Evolutionary conservation across 2,329 filamentous ascomycete genomes (phyloP).

Genomic region (Neofusicoccum sp.): DNA sequence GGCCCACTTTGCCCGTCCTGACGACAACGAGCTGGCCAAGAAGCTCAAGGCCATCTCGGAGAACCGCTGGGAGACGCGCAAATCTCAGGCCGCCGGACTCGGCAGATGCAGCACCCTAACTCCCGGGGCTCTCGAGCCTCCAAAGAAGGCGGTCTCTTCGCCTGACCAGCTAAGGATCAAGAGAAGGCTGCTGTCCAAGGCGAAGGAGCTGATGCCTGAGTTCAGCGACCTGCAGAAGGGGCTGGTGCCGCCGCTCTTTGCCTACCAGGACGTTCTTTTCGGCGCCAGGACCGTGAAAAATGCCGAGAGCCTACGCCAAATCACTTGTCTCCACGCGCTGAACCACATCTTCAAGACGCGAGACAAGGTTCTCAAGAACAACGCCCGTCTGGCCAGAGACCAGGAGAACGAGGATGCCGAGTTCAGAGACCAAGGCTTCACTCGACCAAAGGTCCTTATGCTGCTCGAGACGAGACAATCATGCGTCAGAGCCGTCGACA

Average conservation of each 20-base stretch:
- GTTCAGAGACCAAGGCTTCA: slow-evolving; percentile 90
- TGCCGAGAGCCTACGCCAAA: slow-evolving; percentile 64
- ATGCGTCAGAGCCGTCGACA: slow-evolving; percentile 74
- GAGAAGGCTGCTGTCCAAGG: slow-evolving; percentile 30
- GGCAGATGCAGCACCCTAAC: slow-evolving; percentile 32
- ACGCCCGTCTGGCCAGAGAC: slow-evolving; percentile 70
- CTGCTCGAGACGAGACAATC: slow-evolving; percentile 85
- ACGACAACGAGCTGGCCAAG: slow-evolving; percentile 59
- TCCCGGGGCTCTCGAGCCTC: slow-evolving; percentile 21
- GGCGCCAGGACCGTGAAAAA: slow-evolving; percentile 70
- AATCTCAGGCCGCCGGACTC: slow-evolving; percentile 28
- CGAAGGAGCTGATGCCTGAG: slow-evolving; percentile 34
- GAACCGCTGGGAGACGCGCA: slow-evolving; percentile 50
- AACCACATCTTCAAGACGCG: slow-evolving; percentile 95
- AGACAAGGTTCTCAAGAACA: slow-evolving; percentile 90
- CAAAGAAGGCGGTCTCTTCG: slow-evolving; percentile 26
- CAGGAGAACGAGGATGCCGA: slow-evolving; percentile 63
- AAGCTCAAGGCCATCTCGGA: slow-evolving; percentile 48
- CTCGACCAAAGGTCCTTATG: slow-evolving; percentile 87
- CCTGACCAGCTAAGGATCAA: slow-evolving; percentile 33
- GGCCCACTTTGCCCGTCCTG: slow-evolving; percentile 69
- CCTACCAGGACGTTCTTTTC: slow-evolving; percentile 78
- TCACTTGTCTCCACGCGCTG: slow-evolving; percentile 78
- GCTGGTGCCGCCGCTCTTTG: slow-evolving; percentile 71
- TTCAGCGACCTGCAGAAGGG: slow-evolving; percentile 64